A percentile compares a stretch with the other conserved stretches of the same genome.
Conservation (phyloP, 176 grass and related monocot genomes). For the Melocanna baccifera region DNA sequence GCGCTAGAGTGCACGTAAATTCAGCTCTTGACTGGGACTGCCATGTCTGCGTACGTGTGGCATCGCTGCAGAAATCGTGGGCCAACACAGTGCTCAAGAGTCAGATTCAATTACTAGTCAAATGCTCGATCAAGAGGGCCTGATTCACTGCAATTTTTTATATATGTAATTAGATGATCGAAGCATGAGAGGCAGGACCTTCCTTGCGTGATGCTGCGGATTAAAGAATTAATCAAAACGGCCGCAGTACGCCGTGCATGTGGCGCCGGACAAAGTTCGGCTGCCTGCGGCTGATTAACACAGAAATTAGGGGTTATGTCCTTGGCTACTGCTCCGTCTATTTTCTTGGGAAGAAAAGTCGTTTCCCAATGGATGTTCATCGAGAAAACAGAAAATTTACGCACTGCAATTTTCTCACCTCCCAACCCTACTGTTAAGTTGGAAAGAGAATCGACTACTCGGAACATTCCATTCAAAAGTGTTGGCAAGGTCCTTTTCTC, state of each 20-base stretch:
- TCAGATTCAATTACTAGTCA: not conserved
- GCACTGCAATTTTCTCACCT: too few species aligned
- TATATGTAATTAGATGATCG: not conserved
- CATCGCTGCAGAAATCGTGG: conserved; percentile 9
- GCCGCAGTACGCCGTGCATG: not conserved
- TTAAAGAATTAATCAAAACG: not conserved
- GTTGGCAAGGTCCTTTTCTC: too few species aligned
- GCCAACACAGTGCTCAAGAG: not conserved
- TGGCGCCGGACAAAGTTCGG: not conserved
- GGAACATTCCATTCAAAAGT: too few species aligned
- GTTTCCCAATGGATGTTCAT: not conserved
- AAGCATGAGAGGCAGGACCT: not conserved
- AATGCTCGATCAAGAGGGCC: not conserved
- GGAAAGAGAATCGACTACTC: too few species aligned
- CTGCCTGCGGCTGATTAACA: not conserved
- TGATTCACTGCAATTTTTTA: not conserved
- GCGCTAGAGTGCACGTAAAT: conserved; percentile 10
- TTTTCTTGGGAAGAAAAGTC: not conserved
- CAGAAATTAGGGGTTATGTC: not conserved
- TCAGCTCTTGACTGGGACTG: not conserved
- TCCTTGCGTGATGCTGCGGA: not conserved
- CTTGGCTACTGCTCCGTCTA: not conserved
- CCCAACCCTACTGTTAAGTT: too few species aligned
- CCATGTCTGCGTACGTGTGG: not conserved
- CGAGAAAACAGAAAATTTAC: too few species aligned